These are phyloP conservation scores for Kappamyces sp. DNA, from an alignment of 192 early-diverging fungal species.

Conservation along the genomic window DNA sequence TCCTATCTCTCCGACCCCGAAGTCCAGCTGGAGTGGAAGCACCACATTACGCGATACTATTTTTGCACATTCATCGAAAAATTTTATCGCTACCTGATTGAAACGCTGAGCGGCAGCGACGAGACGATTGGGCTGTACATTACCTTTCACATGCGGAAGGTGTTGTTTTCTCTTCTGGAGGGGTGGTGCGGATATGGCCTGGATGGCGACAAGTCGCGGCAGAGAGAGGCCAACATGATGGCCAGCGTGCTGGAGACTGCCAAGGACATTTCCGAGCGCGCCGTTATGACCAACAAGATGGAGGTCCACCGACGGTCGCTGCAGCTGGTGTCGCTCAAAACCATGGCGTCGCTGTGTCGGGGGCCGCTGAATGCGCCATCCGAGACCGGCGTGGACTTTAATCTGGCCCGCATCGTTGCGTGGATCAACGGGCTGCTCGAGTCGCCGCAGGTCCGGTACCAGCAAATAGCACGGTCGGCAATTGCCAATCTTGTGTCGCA, in stretches of 20 bases:
- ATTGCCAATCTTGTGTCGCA: constrained; percentile 63
- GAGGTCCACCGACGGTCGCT: constrained; percentile 73
- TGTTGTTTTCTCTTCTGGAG: constrained; percentile 80
- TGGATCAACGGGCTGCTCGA: constrained; percentile 42
- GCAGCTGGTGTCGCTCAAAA: constrained; percentile 72
- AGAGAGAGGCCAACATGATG: constrained; percentile 68
- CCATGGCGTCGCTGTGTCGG: constrained; percentile 81
- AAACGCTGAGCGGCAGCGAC: constrained; percentile 1
- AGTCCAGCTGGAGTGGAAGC: constrained; percentile 80
- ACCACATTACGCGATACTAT: constrained; percentile 78
- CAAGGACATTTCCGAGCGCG: constrained; percentile 68
- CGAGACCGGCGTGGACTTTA: constrained; percentile 22
- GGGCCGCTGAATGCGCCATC: constrained; percentile 33
- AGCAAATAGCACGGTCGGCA: constrained; percentile 48
- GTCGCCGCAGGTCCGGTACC: constrained; percentile 35
- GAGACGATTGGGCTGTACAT: constrained; percentile 30
- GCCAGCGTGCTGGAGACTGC: constrained; percentile 57
- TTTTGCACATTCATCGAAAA: constrained; percentile 85
- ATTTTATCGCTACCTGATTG: constrained; percentile 56
- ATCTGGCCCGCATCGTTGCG: constrained; percentile 27
- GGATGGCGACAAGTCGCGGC: constrained; percentile 44
- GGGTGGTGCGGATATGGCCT: constrained; percentile 87
- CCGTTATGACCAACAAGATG: constrained; percentile 52
- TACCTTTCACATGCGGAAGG: constrained; percentile 69
- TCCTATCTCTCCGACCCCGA: constrained; percentile 66